phyloP scores from a whole-genome alignment of 345 rosid genomes.

The Leavenworthia alabamica region DNA sequence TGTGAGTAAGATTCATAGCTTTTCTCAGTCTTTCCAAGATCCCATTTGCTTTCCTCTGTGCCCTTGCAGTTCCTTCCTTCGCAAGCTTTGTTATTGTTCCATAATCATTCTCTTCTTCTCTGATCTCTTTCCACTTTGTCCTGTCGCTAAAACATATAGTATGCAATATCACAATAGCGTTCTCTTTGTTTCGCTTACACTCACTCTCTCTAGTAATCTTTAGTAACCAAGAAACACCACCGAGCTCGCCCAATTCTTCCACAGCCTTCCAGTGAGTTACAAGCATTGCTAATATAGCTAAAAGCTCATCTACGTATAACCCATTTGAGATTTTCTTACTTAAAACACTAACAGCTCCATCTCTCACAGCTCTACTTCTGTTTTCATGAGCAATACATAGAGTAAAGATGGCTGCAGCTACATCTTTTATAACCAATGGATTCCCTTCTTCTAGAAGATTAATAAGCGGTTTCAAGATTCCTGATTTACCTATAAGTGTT shows the following conservation, averaged over 20 bases:
- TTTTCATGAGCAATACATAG: slow-evolving; percentile 76
- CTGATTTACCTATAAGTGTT: slow-evolving; percentile 64
- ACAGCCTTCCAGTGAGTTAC: slow-evolving; percentile 68
- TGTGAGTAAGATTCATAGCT: slow-evolving; percentile 67
- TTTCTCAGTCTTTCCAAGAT: slow-evolving; percentile 72
- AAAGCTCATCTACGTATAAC: slow-evolving; percentile 64
- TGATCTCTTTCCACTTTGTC: slow-evolving; percentile 63
- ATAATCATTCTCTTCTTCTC: slow-evolving; percentile 61
- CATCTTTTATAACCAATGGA: slow-evolving; percentile 71
- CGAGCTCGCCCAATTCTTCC: slow-evolving; percentile 66
- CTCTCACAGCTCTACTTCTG: slow-evolving; percentile 70
- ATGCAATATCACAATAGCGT: slow-evolving; percentile 66
- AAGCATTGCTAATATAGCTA: slow-evolving; percentile 82
- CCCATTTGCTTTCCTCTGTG: slow-evolving; percentile 81
- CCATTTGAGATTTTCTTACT: slow-evolving; percentile 55
- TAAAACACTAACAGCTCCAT: slow-evolving; percentile 73
- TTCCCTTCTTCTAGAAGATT: slow-evolving; percentile 78
- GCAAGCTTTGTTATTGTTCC: slow-evolving; percentile 76
- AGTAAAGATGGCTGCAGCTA: slow-evolving; percentile 84
- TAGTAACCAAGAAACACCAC: slow-evolving; percentile 71
- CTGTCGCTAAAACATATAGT: slow-evolving; percentile 67
- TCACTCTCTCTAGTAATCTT: slow-evolving; percentile 54
- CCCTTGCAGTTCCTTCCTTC: slow-evolving; percentile 81
- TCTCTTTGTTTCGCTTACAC: slow-evolving; percentile 85
- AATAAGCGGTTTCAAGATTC: slow-evolving; percentile 67